Conservation (phyloP, 768 basidiomycete species). For the Boletus vinaceobasis region DNA sequence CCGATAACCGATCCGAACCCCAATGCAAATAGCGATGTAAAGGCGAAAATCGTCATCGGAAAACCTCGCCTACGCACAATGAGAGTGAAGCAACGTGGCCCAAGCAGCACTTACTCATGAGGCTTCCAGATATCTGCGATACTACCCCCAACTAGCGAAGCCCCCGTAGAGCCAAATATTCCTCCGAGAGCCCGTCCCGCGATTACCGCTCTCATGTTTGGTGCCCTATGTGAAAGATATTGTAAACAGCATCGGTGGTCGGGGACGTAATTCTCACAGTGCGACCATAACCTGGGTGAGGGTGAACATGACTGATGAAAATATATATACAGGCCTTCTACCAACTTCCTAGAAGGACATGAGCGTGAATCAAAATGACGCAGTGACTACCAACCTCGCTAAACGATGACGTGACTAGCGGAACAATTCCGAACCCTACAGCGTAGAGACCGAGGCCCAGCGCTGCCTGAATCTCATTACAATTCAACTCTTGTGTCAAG, state of each 20-base stretch:
- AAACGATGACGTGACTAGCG: constrained; percentile 62
- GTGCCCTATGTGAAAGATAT: constrained; percentile 24
- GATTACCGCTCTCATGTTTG: constrained; percentile 53
- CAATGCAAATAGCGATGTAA: constrained; percentile 52
- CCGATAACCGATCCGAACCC: constrained; percentile 62
- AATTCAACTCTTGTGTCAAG: constrained; percentile 47
- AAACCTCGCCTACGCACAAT: constrained; percentile 53
- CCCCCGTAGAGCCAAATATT: constrained; percentile 59
- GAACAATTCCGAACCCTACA: constrained; percentile 57
- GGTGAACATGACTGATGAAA: constrained; percentile 47
- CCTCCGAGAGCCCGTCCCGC: constrained; percentile 60
- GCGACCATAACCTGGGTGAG: constrained; percentile 45
- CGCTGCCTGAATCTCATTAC: constrained; percentile 41
- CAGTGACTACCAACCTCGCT: constrained; percentile 41
- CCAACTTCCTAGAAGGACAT: constrained; percentile 51
- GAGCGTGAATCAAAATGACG: neutral
- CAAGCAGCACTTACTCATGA: constrained; percentile 44
- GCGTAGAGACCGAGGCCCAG: constrained; percentile 51
- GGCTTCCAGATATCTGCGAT: constrained; percentile 69
- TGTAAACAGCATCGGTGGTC: neutral
- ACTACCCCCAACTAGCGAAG: constrained; percentile 66
- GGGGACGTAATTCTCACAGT: constrained; percentile 17
- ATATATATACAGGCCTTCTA: constrained; percentile 56
- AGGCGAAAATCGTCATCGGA: constrained; percentile 71
- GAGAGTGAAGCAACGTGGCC: neutral